Base-by-base conservation (phyloP, 148 eudicot species). In the Polygonum maritimum region DNA sequence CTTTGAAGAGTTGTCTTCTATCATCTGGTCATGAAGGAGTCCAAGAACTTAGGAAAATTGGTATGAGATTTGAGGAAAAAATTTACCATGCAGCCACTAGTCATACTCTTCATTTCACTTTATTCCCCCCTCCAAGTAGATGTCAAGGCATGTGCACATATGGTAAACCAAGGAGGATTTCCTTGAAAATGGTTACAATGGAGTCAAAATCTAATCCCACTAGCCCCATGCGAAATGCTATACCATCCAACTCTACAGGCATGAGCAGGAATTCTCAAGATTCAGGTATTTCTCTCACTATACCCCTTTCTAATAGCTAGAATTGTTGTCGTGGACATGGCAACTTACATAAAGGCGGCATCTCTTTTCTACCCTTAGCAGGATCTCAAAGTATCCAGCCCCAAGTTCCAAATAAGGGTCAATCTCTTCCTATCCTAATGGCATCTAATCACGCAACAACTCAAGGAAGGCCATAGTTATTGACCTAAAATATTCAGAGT, bases 101-200 rank as follows among this genome's bases (percentile, higher is more conserved):
- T 83, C 97, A 85, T 76, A 19, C 52, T 7, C 2, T 48, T 48
- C 26, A 36, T 51, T 75, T 49, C 31, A 58, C 47, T 44, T 44
- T 44, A 44, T 2, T 57, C 22, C 22, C 22, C 22, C 7, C 26
- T 19, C 11, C 11, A 57, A 9, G 31, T 57, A 9, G 63, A 21
- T 21, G 22, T 57, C 63, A 21, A 57, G 22, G 2, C 19, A 65
- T 65, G 71, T 65, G 69, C 2, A 36, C 38, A 14, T 2, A 65
- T 35, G 71, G 5, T 65, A 33, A 44, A 33, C 80, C 92, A 82
- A 83, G 90, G 78, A 90, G 88, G 83, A 89, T 94, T 69, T 92
- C 98, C 74, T 78, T 90, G 80, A 92, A 90, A 88, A 88, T 90
- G 93, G 84, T 90, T 69, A 89, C 93, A 7, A 88, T 94, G 91